phyloP scores from a whole-genome alignment of 352 stramenopile species.

The Phytophthora pluvialis region DNA sequence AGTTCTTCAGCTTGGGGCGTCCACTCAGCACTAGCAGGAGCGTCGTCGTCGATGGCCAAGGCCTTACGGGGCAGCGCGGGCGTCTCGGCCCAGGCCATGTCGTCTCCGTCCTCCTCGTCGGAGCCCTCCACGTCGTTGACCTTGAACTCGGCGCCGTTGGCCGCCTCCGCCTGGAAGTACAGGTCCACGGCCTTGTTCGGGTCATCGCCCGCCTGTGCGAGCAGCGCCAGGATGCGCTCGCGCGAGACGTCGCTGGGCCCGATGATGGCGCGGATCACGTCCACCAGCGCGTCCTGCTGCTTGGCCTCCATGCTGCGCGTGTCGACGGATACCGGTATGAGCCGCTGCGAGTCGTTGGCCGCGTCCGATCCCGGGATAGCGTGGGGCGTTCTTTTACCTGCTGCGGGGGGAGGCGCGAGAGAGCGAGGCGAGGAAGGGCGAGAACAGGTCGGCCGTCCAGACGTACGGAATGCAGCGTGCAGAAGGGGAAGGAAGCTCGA shows the following conservation, averaged over 20 bases:
- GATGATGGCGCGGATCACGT: conserved; percentile 82
- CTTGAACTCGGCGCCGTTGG: conserved; percentile 46
- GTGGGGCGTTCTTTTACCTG: conserved; percentile 22
- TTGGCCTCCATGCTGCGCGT: conserved; percentile 48
- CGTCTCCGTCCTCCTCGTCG: conserved; percentile 43
- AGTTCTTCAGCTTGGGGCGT: conserved; percentile 58
- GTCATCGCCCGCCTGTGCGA: conserved; percentile 67
- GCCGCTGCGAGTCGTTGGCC: conserved; percentile 15
- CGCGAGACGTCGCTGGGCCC: conserved; percentile 64
- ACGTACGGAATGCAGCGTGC: not conserved
- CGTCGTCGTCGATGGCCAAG: conserved; percentile 13
- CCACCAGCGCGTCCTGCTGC: conserved; percentile 72
- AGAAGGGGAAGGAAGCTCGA: not conserved
- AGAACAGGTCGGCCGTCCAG: conserved; percentile 6
- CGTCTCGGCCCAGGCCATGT: conserved; percentile 29
- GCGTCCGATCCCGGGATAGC: conserved; percentile 37
- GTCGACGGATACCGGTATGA: conserved; percentile 3
- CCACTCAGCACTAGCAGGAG: conserved; percentile 33
- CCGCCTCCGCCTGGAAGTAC: conserved; percentile 72
- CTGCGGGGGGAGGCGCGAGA: not conserved
- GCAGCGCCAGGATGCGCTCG: conserved; percentile 68
- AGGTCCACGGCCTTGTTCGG: conserved; percentile 86
- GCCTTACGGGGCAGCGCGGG: conserved; percentile 20
- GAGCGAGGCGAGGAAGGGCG: conserved; percentile 4
- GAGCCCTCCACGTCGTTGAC: conserved; percentile 63